Conservation (phyloP, 2,329 filamentous ascomycete species). For the Amauroascus niger region DNA sequence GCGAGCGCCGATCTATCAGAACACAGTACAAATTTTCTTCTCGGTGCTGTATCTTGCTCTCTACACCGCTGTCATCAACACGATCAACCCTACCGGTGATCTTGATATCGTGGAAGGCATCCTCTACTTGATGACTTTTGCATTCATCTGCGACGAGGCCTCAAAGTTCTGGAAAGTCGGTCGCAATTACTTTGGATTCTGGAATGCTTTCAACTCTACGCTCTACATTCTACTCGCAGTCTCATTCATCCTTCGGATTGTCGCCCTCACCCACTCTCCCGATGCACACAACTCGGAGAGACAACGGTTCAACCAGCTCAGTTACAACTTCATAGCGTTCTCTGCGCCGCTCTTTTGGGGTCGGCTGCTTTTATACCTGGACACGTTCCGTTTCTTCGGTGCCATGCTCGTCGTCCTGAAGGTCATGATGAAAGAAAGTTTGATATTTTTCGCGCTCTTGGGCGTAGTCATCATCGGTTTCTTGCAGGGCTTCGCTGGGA, state of each 20-base stretch:
- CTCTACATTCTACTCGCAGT: conserved; percentile 70
- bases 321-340: conserved; percentile 91
- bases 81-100: conserved; percentile 75
- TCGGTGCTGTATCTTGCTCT: conserved; percentile 73
- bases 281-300: conserved; percentile 44
- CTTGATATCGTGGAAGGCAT: conserved; percentile 74
- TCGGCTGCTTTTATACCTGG: conserved; percentile 81
- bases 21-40: conserved; percentile 74
- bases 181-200: conserved; percentile 82
- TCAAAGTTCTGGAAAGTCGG: conserved; percentile 92
- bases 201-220: conserved; percentile 87
- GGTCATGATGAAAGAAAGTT: conserved; percentile 84
- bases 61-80: conserved; percentile 88
- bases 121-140: conserved; percentile 83
- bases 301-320: conserved; percentile 61
- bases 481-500: conserved; percentile 84
- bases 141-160: conserved; percentile 79
- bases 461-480: conserved; percentile 69
- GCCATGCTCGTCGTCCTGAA: conserved; percentile 97
- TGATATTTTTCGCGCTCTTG: conserved; percentile 93
- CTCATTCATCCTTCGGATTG: conserved; percentile 68
- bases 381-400: conserved; percentile 90
- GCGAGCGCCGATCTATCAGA: conserved; percentile 86
- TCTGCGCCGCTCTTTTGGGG: conserved; percentile 95
- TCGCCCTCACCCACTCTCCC: conserved; percentile 59